phyloP scores from a whole-genome alignment of 1,284 basidiomycete genomes.

The Sparassis latifolia region DNA sequence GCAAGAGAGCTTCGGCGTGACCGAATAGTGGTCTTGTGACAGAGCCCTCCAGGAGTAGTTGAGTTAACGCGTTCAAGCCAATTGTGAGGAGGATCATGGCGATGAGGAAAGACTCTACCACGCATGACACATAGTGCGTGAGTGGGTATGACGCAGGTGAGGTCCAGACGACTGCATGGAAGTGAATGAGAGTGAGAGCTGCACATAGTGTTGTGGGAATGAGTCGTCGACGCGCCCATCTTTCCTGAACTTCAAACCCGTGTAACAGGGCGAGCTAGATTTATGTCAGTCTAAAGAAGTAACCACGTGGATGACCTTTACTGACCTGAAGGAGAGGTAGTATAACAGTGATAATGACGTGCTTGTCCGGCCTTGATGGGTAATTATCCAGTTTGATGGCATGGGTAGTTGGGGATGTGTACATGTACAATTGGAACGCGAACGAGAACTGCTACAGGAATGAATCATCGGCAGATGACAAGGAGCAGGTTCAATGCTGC shows the following conservation, averaged over 20 bases:
- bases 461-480: not conserved
- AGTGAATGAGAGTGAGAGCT: constrained; percentile 53
- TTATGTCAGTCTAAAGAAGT: not conserved
- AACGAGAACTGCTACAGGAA: constrained; percentile 54
- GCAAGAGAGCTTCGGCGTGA: constrained; percentile 35
- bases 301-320: not conserved
- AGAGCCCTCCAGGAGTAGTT: constrained; percentile 51
- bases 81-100: constrained; percentile 49
- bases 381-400: constrained; percentile 32
- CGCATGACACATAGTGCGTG: constrained; percentile 64
- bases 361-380: constrained; percentile 59
- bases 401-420: constrained; percentile 58
- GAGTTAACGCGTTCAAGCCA: constrained; percentile 53
- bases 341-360: constrained; percentile 59
- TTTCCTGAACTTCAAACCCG: constrained; percentile 51
- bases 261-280: constrained; percentile 56
- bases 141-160: constrained; percentile 50
- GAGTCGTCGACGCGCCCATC: constrained; percentile 55
- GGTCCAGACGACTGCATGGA: constrained; percentile 54
- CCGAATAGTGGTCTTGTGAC: constrained; percentile 42
- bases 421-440: constrained; percentile 66
- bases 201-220: constrained; percentile 59
- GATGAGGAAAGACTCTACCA: constrained; percentile 59
- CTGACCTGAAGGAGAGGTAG: constrained; percentile 63
- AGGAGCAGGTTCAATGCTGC: constrained; percentile 14